Percentiles rank a stretch among this genome's conserved stretches.
Conservation (phyloP, 2,329 filamentous ascomycete genomes). For the Dryadomyces quercivorus region DNA sequence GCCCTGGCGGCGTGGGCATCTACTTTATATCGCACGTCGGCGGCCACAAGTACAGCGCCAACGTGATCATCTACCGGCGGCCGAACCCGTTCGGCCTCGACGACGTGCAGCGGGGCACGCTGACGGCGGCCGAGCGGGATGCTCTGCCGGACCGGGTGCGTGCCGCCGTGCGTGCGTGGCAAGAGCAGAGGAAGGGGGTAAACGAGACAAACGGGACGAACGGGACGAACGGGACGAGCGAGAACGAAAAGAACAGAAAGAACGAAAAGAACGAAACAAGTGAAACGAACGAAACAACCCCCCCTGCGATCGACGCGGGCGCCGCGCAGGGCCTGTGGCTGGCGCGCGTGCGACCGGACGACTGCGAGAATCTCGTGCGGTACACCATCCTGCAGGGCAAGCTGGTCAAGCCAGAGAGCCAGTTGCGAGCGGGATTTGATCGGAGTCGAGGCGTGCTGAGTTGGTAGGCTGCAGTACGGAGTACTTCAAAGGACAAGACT, state of each 20-base stretch:
- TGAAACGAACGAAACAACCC: neutral
- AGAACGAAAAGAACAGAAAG: slow-evolving; percentile 11
- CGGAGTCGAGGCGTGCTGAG: slow-evolving; percentile 67
- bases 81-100: slow-evolving; percentile 45
- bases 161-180: slow-evolving; percentile 20
- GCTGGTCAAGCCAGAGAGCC: slow-evolving; percentile 75
- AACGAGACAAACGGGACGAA: too few relatives aligned
- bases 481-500: neutral
- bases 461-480: slow-evolving; percentile 49
- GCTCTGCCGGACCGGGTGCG: slow-evolving; percentile 13
- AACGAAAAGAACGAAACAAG: neutral
- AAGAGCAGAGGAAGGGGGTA: slow-evolving; percentile 12
- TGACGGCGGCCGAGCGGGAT: slow-evolving; percentile 23
- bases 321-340: slow-evolving; percentile 90
- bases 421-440: slow-evolving; percentile 87
- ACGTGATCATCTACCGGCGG: slow-evolving; percentile 80
- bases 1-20: slow-evolving; percentile 84
- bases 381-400: slow-evolving; percentile 90
- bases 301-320: slow-evolving; percentile 26
- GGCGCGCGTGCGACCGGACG: slow-evolving; percentile 70
- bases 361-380: slow-evolving; percentile 83
- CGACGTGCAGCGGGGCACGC: slow-evolving; percentile 24
- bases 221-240: neutral
- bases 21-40: slow-evolving; percentile 96
- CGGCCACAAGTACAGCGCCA: slow-evolving; percentile 92